Percentiles rank a stretch among this genome's conserved stretches.
phyloP scores from a whole-genome alignment of 306 rosid species.

The Gastrolobium bilobum region DNA sequence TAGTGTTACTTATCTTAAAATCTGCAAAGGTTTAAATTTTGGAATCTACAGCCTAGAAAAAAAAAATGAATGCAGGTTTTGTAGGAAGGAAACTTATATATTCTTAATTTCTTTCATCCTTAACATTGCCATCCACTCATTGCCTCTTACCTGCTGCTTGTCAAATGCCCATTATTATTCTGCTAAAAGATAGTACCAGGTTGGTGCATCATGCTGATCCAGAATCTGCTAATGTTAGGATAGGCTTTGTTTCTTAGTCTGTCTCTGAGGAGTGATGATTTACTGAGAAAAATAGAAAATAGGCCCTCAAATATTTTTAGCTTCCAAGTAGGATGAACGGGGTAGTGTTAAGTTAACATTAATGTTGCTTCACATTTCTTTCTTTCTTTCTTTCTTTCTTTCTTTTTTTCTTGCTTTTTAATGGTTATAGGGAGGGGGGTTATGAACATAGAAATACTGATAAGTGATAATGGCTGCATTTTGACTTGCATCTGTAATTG shows the following conservation, averaged over 20 bases:
- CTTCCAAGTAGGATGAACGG: neutral
- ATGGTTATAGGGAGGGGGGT: neutral
- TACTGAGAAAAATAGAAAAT: neutral
- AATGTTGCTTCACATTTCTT: neutral
- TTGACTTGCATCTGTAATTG: neutral
- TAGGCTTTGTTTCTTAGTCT: conserved; percentile 42
- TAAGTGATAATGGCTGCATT: conserved; percentile 26
- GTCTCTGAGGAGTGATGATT: conserved; percentile 32
- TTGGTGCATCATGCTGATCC: conserved; percentile 44
- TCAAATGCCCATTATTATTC: conserved; percentile 45
- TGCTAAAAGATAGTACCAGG: conserved; percentile 52
- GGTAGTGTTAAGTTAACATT: neutral
- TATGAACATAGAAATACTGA: neutral
- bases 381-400: neutral
- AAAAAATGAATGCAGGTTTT: conserved; percentile 6
- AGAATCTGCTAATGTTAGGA: conserved; percentile 24
- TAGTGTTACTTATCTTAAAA: conserved; percentile 54
- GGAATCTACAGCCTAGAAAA: conserved; percentile 50
- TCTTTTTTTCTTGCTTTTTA: neutral
- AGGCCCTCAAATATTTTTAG: neutral
- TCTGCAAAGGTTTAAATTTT: conserved; percentile 56
- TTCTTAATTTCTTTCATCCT: neutral
- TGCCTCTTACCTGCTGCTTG: conserved; percentile 11
- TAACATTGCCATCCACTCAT: neutral
- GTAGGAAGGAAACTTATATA: neutral